Conservation (phyloP, 2,329 filamentous ascomycete species). For the Penicillium sp. region DNA sequence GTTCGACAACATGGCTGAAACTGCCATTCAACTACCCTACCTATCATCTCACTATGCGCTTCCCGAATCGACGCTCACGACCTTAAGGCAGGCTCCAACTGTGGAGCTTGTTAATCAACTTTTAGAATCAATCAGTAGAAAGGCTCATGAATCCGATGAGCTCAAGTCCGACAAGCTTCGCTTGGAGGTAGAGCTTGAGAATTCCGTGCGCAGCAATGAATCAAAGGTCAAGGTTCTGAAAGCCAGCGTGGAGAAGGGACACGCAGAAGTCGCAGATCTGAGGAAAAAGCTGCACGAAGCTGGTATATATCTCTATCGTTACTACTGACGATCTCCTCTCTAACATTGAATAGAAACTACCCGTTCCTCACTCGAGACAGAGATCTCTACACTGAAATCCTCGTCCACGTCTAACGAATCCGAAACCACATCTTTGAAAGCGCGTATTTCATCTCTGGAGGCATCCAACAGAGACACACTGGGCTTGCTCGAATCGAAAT, state of each 20-base stretch:
- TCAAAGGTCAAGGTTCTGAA: conserved; percentile 80
- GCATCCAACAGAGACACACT: conserved; percentile 89
- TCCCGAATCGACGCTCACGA: conserved; percentile 56
- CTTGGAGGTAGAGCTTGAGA: conserved; percentile 89
- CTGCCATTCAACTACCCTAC: conserved; percentile 58
- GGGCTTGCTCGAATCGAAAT: conserved; percentile 85
- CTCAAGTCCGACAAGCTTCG: conserved; percentile 85
- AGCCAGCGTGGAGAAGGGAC: conserved; percentile 74
- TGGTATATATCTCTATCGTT: conserved; percentile 54
- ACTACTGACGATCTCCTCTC: conserved; percentile 12
- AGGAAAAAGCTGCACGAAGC: conserved; percentile 78
- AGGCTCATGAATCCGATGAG: conserved; percentile 78
- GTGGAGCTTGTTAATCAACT: conserved; percentile 74
- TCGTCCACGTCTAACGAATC: conserved; percentile 67
- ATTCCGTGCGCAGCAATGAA: conserved; percentile 79
- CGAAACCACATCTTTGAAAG: conserved; percentile 71
- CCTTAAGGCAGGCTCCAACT: conserved; percentile 62
- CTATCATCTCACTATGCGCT: conserved; percentile 60
- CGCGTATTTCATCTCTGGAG: conserved; percentile 83
- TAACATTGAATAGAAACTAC: conserved; percentile 63
- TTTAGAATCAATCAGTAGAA: conserved; percentile 70
- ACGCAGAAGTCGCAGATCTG: conserved; percentile 79
- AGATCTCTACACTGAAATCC: conserved; percentile 75
- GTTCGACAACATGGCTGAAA: conserved; percentile 52
- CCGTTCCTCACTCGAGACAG: conserved; percentile 73